Evolutionary conservation across 164 flowering plant genomes (phyloP).

Genomic region (Magnolia kwangsiensis): DNA sequence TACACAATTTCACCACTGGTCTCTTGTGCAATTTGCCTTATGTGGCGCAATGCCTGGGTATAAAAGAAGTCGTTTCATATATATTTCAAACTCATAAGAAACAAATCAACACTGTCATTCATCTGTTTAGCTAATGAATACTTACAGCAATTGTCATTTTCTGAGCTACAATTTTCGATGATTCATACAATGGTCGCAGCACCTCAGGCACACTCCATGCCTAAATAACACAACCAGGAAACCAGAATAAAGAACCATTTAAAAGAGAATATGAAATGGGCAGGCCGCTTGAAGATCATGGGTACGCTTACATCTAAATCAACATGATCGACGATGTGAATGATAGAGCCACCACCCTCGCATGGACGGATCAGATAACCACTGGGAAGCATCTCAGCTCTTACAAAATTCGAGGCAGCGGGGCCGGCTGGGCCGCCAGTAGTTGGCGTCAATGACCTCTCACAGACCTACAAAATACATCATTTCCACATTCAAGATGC

Average conservation of each 20-base stretch:
- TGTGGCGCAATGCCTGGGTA: conserved; percentile 63
- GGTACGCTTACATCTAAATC: conserved; percentile 58
- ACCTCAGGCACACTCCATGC: conserved; percentile 78
- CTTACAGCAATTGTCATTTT: conserved; percentile 76
- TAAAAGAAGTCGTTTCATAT: background rate
- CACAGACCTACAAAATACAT: conserved; percentile 55
- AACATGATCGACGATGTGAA: conserved; percentile 83
- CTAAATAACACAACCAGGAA: conserved; percentile 17
- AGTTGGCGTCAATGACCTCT: conserved; percentile 67
- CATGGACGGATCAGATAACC: conserved; percentile 80
- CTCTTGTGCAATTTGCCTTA: conserved; percentile 79
- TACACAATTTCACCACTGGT: conserved; percentile 56
- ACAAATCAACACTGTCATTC: background rate
- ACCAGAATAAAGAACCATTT: background rate
- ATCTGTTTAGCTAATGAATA: background rate
- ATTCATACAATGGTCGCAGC: conserved; percentile 74
- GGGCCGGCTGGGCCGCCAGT: conserved; percentile 74
- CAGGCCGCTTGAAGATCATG: background rate
- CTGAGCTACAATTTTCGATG: conserved; percentile 77
- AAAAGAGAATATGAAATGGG: background rate
- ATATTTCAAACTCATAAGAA: background rate
- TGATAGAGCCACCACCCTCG: conserved; percentile 85
- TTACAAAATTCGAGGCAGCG: conserved; percentile 45
- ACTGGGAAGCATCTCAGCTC: conserved; percentile 79
- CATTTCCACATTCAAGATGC: background rate